A percentile compares a stretch with the other conserved stretches of the same genome.
phyloP scores from a whole-genome alignment of 352 stramenopile genomes.

The Globisporangium abappressorium region DNA sequence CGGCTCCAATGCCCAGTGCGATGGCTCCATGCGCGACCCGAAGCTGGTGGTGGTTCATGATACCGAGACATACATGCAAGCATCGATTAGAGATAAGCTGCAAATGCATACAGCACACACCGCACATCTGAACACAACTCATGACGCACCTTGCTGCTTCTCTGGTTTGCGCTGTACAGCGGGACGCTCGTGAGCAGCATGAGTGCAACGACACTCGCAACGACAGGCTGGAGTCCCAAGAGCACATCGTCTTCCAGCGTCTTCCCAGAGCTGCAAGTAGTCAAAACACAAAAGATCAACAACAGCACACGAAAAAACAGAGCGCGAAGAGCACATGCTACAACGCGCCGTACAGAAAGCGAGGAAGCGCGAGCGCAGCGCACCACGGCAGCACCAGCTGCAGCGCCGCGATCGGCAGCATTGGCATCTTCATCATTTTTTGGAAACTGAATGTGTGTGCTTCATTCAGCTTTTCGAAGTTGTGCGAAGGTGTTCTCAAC shows the following conservation, averaged over 20 bases:
- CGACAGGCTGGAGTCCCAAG: slow-evolving; percentile 33
- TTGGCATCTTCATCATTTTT: not conserved
- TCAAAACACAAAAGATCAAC: not conserved
- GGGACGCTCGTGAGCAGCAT: slow-evolving; percentile 29
- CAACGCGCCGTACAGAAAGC: slow-evolving; percentile 26
- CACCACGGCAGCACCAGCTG: slow-evolving; percentile 25
- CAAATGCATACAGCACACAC: not conserved
- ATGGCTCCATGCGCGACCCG: slow-evolving; percentile 23
- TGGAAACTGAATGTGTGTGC: not conserved
- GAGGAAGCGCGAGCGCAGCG: slow-evolving; percentile 20
- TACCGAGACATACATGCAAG: not conserved
- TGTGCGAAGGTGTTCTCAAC: not conserved
- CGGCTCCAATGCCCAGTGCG: slow-evolving; percentile 36
- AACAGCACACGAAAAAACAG: not conserved
- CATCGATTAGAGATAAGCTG: not conserved
- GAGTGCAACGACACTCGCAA: slow-evolving; percentile 26
- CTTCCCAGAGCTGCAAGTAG: slow-evolving; percentile 22
- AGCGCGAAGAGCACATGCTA: not conserved
- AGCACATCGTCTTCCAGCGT: slow-evolving; percentile 53
- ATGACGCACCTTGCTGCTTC: not conserved
- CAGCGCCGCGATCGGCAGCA: slow-evolving; percentile 16
- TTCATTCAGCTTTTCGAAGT: not conserved
- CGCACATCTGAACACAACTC: not conserved
- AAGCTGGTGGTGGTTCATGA: not conserved
- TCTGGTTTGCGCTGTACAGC: slow-evolving; percentile 19